Conservation (phyloP, 257 asterid genomes). For the Knoxia roxburghii region DNA sequence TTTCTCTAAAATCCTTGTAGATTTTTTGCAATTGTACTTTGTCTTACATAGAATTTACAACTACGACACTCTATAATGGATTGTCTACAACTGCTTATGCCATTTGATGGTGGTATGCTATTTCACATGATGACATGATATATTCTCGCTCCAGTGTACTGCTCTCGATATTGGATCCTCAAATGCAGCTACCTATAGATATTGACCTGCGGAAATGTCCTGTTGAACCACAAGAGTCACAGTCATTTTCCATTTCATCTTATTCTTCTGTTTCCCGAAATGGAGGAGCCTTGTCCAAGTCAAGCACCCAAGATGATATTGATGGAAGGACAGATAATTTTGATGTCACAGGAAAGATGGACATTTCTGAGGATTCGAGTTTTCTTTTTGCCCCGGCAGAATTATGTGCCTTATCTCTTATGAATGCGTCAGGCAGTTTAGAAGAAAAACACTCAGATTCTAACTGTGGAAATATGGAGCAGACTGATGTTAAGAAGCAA, state of each 20-base stretch:
- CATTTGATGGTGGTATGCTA: constrained; percentile 15
- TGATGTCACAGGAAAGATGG: constrained; percentile 47
- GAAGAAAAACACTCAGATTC: constrained; percentile 40
- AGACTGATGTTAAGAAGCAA: constrained; percentile 30
- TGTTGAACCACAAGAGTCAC: constrained; percentile 41
- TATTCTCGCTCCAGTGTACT: constrained; percentile 67
- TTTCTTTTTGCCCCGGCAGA: constrained; percentile 88
- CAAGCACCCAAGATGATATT: constrained; percentile 50
- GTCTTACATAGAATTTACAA: background rate
- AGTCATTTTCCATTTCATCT: constrained; percentile 33
- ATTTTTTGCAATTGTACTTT: background rate
- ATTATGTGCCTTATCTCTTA: constrained; percentile 54
- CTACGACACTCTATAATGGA: background rate
- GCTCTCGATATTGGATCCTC: constrained; percentile 85
- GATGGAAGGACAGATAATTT: constrained; percentile 48
- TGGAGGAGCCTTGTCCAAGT: constrained; percentile 41
- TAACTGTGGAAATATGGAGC: constrained; percentile 32
- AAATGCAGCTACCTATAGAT: constrained; percentile 81
- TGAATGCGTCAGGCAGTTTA: constrained; percentile 40
- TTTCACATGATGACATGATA: constrained; percentile 24
- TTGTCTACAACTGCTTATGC: constrained; percentile 6
- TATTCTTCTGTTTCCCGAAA: constrained; percentile 33
- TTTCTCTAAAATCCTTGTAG: background rate
- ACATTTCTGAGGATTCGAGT: constrained; percentile 62
- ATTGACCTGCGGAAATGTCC: constrained; percentile 55